These are phyloP conservation scores for Cercophora sp. DNA, from an alignment of 495 filamentous ascomycete genomes.

Conservation along the genomic window DNA sequence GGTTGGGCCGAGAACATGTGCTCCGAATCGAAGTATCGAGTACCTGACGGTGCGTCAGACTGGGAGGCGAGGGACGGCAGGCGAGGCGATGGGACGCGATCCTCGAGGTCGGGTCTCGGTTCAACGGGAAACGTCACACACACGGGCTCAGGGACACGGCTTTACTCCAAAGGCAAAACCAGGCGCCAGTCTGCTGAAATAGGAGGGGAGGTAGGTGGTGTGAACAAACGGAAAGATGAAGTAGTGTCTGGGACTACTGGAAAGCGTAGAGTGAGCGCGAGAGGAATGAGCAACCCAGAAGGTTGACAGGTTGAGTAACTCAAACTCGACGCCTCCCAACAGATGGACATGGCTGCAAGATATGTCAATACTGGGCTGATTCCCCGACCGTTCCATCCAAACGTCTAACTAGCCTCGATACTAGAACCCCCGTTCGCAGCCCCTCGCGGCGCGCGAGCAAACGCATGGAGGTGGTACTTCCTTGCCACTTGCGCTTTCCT, in stretches of 20 bases:
- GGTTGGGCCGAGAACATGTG: no score
- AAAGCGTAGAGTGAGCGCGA: no score
- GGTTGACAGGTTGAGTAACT: no score
- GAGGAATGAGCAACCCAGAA: no score
- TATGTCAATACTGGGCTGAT: background rate
- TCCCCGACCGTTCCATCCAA: background rate
- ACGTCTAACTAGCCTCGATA: no score
- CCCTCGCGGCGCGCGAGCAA: background rate
- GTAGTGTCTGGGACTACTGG: no score
- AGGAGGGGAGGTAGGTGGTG: background rate
- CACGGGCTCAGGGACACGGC: background rate
- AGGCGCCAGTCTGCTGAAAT: no score
- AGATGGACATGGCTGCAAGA: conserved; percentile 5
- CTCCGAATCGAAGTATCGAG: background rate
- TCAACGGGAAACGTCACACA: conserved; percentile 1
- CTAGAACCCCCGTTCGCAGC: no score
- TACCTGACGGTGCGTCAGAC: no score
- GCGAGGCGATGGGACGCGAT: background rate
- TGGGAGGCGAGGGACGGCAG: background rate
- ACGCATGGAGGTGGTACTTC: background rate
- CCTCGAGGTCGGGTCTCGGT: conserved; percentile 9
- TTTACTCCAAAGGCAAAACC: background rate
- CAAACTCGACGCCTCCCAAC: no score
- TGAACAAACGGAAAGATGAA: no score
- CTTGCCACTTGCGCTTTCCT: background rate